These are phyloP conservation scores for Bisporella sp. DNA, from an alignment of 2,329 filamentous ascomycete genomes.

Conservation along the genomic window DNA sequence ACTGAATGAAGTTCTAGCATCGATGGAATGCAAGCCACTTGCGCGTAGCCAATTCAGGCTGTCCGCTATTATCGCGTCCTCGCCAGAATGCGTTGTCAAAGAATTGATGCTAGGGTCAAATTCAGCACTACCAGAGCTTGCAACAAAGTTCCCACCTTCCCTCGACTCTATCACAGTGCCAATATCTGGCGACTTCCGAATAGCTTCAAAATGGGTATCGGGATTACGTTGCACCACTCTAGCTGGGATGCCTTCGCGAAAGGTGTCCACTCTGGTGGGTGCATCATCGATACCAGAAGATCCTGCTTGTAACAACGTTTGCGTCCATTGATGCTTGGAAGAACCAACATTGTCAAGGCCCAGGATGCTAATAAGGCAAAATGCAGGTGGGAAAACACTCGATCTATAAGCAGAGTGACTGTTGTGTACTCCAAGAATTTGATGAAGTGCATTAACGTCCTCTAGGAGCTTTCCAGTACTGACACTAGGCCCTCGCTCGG, in stretches of 20 bases:
- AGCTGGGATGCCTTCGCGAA: background rate
- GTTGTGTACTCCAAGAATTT: background rate
- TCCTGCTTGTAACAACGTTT: background rate
- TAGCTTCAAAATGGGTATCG: background rate
- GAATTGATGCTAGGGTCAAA: background rate
- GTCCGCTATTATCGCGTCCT: background rate
- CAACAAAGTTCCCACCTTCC: background rate
- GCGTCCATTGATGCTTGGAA: background rate
- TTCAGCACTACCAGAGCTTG: background rate
- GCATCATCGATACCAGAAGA: background rate
- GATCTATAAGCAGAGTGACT: background rate
- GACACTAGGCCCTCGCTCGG: background rate
- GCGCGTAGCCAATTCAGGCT: background rate
- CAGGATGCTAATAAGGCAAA: background rate
- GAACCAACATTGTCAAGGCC: background rate
- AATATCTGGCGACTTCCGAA: background rate
- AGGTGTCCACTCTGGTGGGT: background rate
- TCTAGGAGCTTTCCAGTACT: background rate
- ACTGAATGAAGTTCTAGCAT: background rate
- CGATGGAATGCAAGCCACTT: background rate
- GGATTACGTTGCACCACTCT: background rate
- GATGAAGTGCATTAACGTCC: background rate
- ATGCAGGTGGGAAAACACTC: background rate
- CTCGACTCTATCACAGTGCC: background rate
- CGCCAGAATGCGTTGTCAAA: background rate